phyloP scores from a whole-genome alignment of 2,329 filamentous ascomycete species.

The Paracoccidioides brasiliensis region DNA sequence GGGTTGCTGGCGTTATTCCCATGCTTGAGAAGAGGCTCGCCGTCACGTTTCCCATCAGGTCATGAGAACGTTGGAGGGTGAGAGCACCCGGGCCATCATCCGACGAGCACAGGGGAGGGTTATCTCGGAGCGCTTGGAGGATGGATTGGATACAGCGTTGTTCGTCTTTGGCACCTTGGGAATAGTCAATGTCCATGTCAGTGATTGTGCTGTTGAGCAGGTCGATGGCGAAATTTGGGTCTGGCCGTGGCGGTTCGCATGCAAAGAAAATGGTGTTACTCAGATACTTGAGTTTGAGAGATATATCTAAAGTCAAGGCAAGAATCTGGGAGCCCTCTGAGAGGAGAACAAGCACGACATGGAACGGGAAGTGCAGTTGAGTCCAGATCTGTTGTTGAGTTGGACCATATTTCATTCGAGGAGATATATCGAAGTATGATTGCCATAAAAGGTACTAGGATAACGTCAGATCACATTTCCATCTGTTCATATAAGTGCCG shows the following conservation, averaged over 20 bases:
- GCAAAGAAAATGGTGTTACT: constrained; percentile 27
- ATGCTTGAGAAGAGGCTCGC: constrained; percentile 29
- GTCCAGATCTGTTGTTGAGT: constrained; percentile 45
- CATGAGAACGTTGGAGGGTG: constrained; percentile 18
- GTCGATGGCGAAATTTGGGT: constrained; percentile 16
- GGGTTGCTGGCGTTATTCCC: constrained; percentile 23
- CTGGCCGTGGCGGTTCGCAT: constrained; percentile 25
- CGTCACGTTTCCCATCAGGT: constrained; percentile 29
- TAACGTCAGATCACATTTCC: neutral
- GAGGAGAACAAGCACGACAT: constrained; percentile 50
- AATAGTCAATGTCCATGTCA: constrained; percentile 30
- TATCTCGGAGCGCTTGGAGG: constrained; percentile 18
- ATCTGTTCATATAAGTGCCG: neutral
- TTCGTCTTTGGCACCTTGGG: constrained; percentile 20
- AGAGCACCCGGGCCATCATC: constrained; percentile 11
- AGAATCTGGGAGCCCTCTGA: constrained; percentile 51
- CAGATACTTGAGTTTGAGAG: constrained; percentile 29
- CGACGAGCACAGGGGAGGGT: constrained; percentile 20
- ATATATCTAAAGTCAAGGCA: constrained; percentile 34
- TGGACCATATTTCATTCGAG: constrained; percentile 36
- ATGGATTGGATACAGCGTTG: constrained; percentile 22
- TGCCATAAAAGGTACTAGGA: constrained; percentile 47
- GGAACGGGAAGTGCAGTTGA: constrained; percentile 47
- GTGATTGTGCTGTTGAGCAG: constrained; percentile 26
- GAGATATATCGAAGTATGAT: constrained; percentile 47